Base-by-base conservation (phyloP, 2,329 filamentous ascomycete genomes). In the Epichloe coenophiala region DNA sequence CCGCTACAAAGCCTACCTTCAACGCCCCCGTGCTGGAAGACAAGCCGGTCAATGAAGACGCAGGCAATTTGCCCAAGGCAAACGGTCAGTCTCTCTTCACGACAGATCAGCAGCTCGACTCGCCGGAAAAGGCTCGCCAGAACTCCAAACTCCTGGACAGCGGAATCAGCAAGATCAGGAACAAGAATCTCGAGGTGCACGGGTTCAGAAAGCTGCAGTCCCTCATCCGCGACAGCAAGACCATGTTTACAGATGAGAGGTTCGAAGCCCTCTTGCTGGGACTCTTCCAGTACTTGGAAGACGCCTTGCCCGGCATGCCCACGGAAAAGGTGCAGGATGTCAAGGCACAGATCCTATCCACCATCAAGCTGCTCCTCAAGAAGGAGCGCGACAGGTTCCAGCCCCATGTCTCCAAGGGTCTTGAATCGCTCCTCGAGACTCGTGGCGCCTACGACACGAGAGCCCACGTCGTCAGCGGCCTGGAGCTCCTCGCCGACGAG, bases 151-250 rank as follows among this genome's bases (percentile, higher is more conserved):
- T 90, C 23, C 73, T 91, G 5, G 78, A 83, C 35, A 89, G 85
- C 58, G 86, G 84, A 47, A 86, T 90, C 57, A 72, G 80, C 48
- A 84, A 86, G 55, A 83, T 90, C 57, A 81, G 81, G 57, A 74
- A 78, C 33, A 80, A 80, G 58, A 80, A 80, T 1, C 76, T 91
- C n/a, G 86, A 90, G 61, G 84, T 86, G 3, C 85, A 89, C 61
- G 86, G 86, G 51, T 88, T 90, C 72, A 79, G 86, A 49, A 86
- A 86, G 60, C 71, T 90, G 46, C 86, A 90, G 63, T 82, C 82
- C 39, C 75, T 89, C 56, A 75, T 88, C 53, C 81, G 84, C 55
- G 82, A 85, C 52, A 78, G 74, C 60, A 76, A 76, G 58, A 74
- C 80, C 13, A 72, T 80, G 19, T 80, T 86, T 61, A 74, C 75